Evolutionary conservation across 192 early-diverging fungal genomes (phyloP).

Genomic region (Podochytrium sp.): DNA sequence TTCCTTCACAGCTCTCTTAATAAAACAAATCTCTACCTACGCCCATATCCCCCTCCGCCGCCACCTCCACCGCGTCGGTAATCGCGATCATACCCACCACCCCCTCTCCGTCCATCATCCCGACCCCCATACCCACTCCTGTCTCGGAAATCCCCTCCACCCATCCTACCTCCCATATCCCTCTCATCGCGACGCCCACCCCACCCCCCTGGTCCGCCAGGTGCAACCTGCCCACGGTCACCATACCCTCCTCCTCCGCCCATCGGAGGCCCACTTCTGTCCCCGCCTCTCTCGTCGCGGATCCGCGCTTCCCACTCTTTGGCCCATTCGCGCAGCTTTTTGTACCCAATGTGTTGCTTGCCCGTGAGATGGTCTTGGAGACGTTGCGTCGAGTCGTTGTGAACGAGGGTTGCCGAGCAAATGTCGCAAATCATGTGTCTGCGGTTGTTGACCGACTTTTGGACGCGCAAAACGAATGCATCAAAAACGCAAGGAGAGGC

Average conservation of each 20-base stretch:
- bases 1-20: background rate
- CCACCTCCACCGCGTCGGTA: background rate
- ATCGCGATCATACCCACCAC: background rate
- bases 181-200: background rate
- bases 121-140: background rate
- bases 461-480: background rate
- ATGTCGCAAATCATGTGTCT: constrained; percentile 82
- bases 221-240: constrained; percentile 34
- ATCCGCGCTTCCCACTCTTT: constrained; percentile 63
- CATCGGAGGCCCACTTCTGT: constrained; percentile 16
- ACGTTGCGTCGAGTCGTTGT: constrained; percentile 80
- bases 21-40: background rate
- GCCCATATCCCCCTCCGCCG: background rate
- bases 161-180: background rate
- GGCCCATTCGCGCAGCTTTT: constrained; percentile 74
- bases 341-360: constrained; percentile 84
- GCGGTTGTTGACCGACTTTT: constrained; percentile 57
- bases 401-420: constrained; percentile 82
- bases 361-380: constrained; percentile 82
- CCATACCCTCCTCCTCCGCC: constrained; percentile 30
- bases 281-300: constrained; percentile 41
- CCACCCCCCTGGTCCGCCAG: constrained; percentile 31
- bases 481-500: background rate
- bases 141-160: background rate
- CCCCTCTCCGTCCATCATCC: background rate